Conservation (phyloP, 805 yeast genomes). For the Candida ulmi region DNA sequence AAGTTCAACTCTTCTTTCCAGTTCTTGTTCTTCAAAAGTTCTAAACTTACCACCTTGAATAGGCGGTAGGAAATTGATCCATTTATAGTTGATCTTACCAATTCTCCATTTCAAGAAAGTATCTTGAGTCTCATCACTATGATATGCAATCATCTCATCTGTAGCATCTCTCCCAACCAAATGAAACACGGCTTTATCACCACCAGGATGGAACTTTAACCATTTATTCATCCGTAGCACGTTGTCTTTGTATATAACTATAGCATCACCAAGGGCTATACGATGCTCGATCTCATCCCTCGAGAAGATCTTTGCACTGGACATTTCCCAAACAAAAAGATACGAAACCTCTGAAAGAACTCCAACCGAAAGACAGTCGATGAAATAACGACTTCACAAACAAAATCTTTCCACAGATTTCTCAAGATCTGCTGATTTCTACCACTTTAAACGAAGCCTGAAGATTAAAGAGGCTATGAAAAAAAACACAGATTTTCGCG, state of each 20-base stretch:
- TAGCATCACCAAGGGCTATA: slow-evolving; percentile 62
- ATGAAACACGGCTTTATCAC: slow-evolving; percentile 77
- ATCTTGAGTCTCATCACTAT: slow-evolving; percentile 49
- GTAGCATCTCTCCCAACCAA: slow-evolving; percentile 88
- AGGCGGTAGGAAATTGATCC: slow-evolving; percentile 82
- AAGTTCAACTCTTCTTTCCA: not conserved
- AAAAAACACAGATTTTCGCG: too few relatives aligned
- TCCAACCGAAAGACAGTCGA: too few relatives aligned
- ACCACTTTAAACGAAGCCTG: too few relatives aligned
- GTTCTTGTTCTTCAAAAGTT: slow-evolving; percentile 23
- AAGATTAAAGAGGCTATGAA: too few relatives aligned
- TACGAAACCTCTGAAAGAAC: too few relatives aligned
- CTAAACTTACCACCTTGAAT: slow-evolving; percentile 71
- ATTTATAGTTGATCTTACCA: slow-evolving; percentile 56
- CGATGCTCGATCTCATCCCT: slow-evolving; percentile 47
- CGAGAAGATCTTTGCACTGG: slow-evolving; percentile 24
- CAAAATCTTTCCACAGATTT: too few relatives aligned
- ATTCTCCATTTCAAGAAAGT: slow-evolving; percentile 54
- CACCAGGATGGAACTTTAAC: slow-evolving; percentile 82
- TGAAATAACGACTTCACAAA: too few relatives aligned
- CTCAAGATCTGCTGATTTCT: too few relatives aligned
- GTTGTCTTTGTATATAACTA: slow-evolving; percentile 56
- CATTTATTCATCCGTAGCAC: slow-evolving; percentile 67
- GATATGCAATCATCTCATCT: slow-evolving; percentile 86
- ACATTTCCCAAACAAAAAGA: slow-evolving; percentile 6